phyloP scores from a whole-genome alignment of 345 rosid genomes.

The Brassica nigra region DNA sequence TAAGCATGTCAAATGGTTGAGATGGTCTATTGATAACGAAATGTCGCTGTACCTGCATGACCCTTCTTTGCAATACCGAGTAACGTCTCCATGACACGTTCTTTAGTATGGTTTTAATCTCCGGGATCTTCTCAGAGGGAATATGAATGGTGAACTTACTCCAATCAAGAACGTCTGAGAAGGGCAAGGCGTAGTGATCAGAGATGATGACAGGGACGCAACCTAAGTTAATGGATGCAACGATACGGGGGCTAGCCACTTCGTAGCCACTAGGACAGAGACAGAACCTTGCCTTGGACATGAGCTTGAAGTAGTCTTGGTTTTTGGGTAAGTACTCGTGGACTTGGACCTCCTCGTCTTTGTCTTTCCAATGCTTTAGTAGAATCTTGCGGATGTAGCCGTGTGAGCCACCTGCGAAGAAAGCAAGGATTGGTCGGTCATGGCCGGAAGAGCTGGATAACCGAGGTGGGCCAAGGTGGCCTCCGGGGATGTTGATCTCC shows the following conservation, averaged over 20 bases:
- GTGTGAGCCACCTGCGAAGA: constrained; percentile 55
- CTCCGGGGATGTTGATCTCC: constrained; percentile 40
- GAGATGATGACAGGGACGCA: constrained; percentile 59
- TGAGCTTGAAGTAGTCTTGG: constrained; percentile 41
- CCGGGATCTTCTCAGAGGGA: constrained; percentile 45
- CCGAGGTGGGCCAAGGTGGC: constrained; percentile 28
- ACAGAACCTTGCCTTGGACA: constrained; percentile 52
- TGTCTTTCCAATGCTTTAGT: constrained; percentile 48
- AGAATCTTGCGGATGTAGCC: constrained; percentile 45
- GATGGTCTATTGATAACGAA: constrained; percentile 53
- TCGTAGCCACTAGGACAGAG: constrained; percentile 62
- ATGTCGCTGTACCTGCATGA: constrained; percentile 45
- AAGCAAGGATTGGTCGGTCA: constrained; percentile 48
- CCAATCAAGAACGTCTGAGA: constrained; percentile 56
- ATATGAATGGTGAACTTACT: constrained; percentile 49
- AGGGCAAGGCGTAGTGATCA: constrained; percentile 48
- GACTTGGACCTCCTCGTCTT: constrained; percentile 50
- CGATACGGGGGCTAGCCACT: constrained; percentile 59
- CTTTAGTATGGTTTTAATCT: constrained; percentile 46
- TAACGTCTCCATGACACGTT: constrained; percentile 36
- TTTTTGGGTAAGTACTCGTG: constrained; percentile 43
- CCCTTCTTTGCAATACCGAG: constrained; percentile 43
- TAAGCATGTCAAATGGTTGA: constrained; percentile 52
- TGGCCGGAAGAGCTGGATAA: constrained; percentile 22
- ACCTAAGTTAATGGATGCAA: constrained; percentile 48